Evolutionary conservation across 1,284 basidiomycete species (phyloP).

Genomic region (Ustilago curta): DNA sequence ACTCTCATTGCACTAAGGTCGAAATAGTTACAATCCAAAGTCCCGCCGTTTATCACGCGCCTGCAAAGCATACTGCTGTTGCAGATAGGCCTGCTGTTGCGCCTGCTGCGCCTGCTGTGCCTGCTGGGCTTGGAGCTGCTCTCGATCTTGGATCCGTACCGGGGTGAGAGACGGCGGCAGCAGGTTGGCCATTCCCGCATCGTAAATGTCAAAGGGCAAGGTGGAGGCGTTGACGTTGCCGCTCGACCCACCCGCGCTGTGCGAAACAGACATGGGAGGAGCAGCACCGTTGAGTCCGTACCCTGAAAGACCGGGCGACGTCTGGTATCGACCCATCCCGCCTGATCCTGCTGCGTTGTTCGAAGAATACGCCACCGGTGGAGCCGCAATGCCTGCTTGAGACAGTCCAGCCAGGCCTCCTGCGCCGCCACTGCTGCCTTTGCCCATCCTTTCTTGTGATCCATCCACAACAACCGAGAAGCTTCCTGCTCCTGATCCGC

Average conservation of each 20-base stretch:
- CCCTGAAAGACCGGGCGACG: conserved; percentile 16
- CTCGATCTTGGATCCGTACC: conserved; percentile 45
- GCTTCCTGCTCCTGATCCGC: conserved; percentile 21
- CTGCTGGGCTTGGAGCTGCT: conserved; percentile 21
- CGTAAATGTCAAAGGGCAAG: conserved; percentile 58
- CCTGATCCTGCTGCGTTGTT: conserved; percentile 1
- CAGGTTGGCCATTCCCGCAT: conserved; percentile 55
- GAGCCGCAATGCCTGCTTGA: conserved; percentile 30
- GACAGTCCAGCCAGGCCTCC: conserved; percentile 4
- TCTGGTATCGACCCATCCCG: conserved; percentile 26
- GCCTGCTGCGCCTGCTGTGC: conserved; percentile 30
- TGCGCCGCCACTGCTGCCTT: conserved; percentile 2
- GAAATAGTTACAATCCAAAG: conserved; percentile 13
- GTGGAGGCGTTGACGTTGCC: conserved; percentile 19
- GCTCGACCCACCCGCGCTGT: conserved; percentile 7
- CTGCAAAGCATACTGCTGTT: conserved; percentile 30
- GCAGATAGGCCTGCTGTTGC: conserved; percentile 30
- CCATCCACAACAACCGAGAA: conserved; percentile 46
- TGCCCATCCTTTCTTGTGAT: conserved; percentile 15
- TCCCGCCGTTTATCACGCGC: conserved; percentile 23
- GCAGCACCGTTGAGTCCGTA: conserved; percentile 24
- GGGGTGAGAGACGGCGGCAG: conserved; percentile 44
- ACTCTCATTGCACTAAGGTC: conserved; percentile 10
- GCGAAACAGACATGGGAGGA: conserved; percentile 10
- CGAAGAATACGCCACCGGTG: conserved; percentile 43